A percentile compares a stretch with the other conserved stretches of the same genome.
Evolutionary conservation across 1,284 basidiomycete species (phyloP).

Genomic region (Ganoderma boninense): DNA sequence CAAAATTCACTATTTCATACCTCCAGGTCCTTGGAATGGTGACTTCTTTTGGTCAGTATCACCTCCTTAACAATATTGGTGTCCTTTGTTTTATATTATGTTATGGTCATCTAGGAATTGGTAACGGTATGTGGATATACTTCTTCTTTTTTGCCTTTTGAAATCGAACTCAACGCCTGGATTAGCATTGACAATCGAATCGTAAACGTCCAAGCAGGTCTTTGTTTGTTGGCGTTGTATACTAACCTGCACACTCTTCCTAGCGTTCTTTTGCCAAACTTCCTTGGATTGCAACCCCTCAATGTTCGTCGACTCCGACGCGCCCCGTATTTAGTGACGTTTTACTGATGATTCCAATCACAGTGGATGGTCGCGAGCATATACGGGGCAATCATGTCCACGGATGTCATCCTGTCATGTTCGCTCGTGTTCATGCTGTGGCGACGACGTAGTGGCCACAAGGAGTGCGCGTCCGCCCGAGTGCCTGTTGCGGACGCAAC

Average conservation of each 20-base stretch:
- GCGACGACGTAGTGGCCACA: neutral
- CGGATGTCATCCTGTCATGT: neutral
- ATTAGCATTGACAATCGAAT: neutral
- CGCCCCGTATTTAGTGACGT: neutral
- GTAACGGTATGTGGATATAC: neutral
- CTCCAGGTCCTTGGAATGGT: neutral
- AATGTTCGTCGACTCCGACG: neutral
- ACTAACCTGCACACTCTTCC: neutral
- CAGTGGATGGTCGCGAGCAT: neutral
- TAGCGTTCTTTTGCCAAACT: neutral
- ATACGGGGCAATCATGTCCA: neutral
- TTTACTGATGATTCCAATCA: neutral
- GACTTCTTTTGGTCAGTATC: neutral
- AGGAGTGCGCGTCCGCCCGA: neutral
- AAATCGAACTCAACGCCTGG: neutral
- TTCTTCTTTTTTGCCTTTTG: neutral
- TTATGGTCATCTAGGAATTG: neutral
- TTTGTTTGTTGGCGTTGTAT: too few species aligned
- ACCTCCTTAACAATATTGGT: neutral
- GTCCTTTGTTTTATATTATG: neutral
- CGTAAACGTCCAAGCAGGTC: neutral
- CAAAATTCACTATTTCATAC: neutral
- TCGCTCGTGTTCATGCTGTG: neutral
- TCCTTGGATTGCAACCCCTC: neutral
- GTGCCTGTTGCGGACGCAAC: neutral